Evolutionary conservation across 306 rosid species (phyloP).

Genomic region (Pterocarpus macrocarpus): DNA sequence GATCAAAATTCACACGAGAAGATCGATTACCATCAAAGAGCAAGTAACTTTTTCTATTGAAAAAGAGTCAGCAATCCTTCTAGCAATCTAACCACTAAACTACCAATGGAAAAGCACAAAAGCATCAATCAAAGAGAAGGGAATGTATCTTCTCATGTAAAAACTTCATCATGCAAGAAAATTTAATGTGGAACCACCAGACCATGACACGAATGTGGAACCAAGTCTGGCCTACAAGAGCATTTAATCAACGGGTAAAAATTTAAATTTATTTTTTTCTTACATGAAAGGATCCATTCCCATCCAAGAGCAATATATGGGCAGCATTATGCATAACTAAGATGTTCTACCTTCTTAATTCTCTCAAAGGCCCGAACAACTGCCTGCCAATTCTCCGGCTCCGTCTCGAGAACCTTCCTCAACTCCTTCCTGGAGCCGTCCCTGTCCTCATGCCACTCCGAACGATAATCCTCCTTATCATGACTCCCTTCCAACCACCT

Average conservation of each 20-base stretch:
- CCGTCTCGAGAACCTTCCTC: slow-evolving; percentile 74
- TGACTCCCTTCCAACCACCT: slow-evolving; percentile 71
- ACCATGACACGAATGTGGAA: not conserved
- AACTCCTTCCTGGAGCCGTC: slow-evolving; percentile 69
- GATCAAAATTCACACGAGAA: not conserved
- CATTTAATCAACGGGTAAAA: not conserved
- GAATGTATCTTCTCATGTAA: no score
- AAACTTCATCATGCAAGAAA: no score
- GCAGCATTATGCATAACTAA: slow-evolving; percentile 8
- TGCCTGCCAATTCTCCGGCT: slow-evolving; percentile 95
- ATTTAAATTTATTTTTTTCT: not conserved
- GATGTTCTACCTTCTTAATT: slow-evolving; percentile 74
- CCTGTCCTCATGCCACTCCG: slow-evolving; percentile 90
- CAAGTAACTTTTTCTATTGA: slow-evolving; percentile 5
- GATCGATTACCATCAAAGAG: no score
- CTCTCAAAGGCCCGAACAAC: slow-evolving; percentile 76
- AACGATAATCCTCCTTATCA: slow-evolving; percentile 55
- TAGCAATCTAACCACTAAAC: not conserved
- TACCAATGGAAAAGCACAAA: not conserved
- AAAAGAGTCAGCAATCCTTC: not conserved
- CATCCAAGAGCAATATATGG: not conserved
- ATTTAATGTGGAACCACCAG: no score
- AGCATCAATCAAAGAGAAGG: not conserved
- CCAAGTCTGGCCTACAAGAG: no score
- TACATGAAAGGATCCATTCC: not conserved